Evolutionary conservation across 129 eudicot species (phyloP), one percentile per base, ranked within the genome.

Genomic region (Artemisia tridentata): DNA sequence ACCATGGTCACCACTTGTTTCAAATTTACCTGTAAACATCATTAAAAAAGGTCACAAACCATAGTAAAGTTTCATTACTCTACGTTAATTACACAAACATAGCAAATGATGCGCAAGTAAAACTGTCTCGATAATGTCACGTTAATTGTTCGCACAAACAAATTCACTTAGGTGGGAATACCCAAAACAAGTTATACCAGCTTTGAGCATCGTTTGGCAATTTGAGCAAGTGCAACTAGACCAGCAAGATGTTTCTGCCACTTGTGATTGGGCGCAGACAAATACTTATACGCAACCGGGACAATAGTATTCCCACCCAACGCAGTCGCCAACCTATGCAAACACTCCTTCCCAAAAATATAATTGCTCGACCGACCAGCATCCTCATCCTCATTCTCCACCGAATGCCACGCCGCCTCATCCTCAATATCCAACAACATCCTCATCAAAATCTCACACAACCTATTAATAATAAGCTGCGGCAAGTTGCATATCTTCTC

Each of bases 231-330:
- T 17, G 97, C 97, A 72, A 91, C 84, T 31, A 91, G 88, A 0
- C 96, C 96, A 45, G 97, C 92, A 69, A 88, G 97, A 63, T 84
- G 97, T 75, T 88, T 91, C 74, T 88, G 97, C 97, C 97, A 91
- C 79, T 91, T 92, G 0, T 23, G 2, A 23, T 23, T 23, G 25
- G 96, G 97, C 46, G 97, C 97, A 64, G 92, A 85, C 84, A 91
- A 71, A 21, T 85, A 91, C 8, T 85, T 90, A 0, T 92, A 91
- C 7, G 96, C 97, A 53, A 91, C 97, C 29, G 97, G 97, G 15
- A 91, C 97, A 67, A 91, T 84, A 12, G 97, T 85, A 64, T 88
- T 91, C 47, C 97, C 97, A 48, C 97, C 97, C 21, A 91, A 75
- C 4, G 97, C 85, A 69, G 88, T 91, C 3, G 96, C 84, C 51